Base-by-base conservation (phyloP, 257 asterid genomes). In the Pogostemon cablin region DNA sequence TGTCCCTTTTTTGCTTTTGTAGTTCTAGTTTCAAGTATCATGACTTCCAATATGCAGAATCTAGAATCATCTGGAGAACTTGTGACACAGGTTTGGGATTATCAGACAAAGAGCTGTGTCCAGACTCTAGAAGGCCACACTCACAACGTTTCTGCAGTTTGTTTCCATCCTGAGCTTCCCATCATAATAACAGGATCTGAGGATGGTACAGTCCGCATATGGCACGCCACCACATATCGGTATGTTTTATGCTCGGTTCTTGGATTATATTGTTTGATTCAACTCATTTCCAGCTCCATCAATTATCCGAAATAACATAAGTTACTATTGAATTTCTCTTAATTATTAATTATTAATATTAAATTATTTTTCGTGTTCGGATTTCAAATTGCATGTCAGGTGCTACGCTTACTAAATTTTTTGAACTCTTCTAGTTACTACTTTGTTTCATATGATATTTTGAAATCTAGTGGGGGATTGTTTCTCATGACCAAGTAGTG, bases 101-200 rank as follows among this genome's bases (percentile, higher is more conserved):
- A 91, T 81, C 98, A 95, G 84, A 95, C 99, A 40, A 91, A 86
- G 86, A 91, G 99, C 78, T 95, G 98, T 63, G 90, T 95, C 71
- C 99, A 95, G 80, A 95, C 97, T n/a, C 89, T 95, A 75, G 99
- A 95, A 60, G 98, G 99, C 74, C 99, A 95, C 71, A 91, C 98
- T 11, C 99, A 95, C 84, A 95, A 95, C 79, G 97, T 95, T n/a
- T 95, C 99, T 77, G 97, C 99, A 65, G 99, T 86, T 71, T 91
- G 97, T 79, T 95, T 95, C 78, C 99, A 95, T 80, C 98, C 99
- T 59, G 98, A 95, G 66, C 99, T 95, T 81, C 99, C 99, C 59
- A 91, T 95, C 41, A 91, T 95, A 68, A 87, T 95, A 68, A 95
- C 99, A 39, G 98, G 98, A 63, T 95, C 99, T 9, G 98, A 95